Conservation (phyloP, 768 basidiomycete species). For the Coprinopsis cinerea region DNA sequence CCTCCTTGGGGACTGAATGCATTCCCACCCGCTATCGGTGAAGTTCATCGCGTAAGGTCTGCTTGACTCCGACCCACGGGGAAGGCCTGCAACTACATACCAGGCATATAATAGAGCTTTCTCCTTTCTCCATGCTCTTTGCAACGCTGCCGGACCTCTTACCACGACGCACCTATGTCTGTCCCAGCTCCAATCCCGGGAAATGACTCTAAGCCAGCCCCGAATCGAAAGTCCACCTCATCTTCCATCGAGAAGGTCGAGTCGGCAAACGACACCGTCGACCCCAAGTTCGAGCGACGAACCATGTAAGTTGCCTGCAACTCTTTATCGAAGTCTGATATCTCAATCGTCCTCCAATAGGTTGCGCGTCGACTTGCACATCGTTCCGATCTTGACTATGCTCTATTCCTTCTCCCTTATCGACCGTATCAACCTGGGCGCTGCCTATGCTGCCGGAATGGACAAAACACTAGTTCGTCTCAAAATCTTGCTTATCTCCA, state of each 20-base stretch:
- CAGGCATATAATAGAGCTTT: too few species aligned
- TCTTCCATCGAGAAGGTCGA: background rate
- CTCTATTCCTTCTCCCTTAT: slow-evolving; percentile 39
- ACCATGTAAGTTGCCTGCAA: background rate
- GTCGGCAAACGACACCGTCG: background rate
- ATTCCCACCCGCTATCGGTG: too few species aligned
- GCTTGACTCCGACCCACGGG: too few species aligned
- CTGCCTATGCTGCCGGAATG: slow-evolving; percentile 43
- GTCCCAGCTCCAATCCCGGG: too few species aligned
- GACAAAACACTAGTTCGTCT: slow-evolving; percentile 29
- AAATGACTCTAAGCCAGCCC: too few species aligned
- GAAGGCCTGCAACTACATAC: too few species aligned
- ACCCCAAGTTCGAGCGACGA: background rate
- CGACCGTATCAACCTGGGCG: slow-evolving; percentile 39
- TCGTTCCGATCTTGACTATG: slow-evolving; percentile 35
- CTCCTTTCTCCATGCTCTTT: too few species aligned
- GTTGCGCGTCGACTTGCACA: slow-evolving; percentile 36
- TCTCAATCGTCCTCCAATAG: slow-evolving; percentile 16
- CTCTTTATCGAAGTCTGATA: background rate
- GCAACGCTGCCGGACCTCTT: too few species aligned
- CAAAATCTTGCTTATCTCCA: background rate
- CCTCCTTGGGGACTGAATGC: too few species aligned
- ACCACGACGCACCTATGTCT: too few species aligned
- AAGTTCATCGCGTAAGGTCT: too few species aligned
- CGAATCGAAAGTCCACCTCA: too few species aligned